Base-by-base conservation (phyloP, 176 grass and related monocot genomes). In the Alopecurus myosuroides region DNA sequence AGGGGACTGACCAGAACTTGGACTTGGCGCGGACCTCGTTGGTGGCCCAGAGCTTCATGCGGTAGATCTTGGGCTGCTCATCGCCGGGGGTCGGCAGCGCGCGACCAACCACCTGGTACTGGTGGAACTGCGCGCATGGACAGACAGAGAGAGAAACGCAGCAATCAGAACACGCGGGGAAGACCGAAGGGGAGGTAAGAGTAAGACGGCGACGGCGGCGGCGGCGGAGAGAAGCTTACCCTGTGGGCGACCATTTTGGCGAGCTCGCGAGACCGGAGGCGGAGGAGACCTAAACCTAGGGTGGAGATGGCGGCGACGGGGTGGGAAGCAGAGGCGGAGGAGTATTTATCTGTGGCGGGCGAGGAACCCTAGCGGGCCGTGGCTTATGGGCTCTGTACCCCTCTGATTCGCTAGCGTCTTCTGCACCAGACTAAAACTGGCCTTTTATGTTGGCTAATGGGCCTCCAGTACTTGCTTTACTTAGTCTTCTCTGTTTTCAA, bases 61-160 rank as follows among this genome's bases (percentile, higher is more conserved):
- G 88, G 85, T 94, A 98, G 73, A 98, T 95, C 89, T 92, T 98
- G 10, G 95, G 93, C 79, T 93, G 93, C 66, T 98, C 95, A 89
- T 98, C 93, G 76, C 82, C 77, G 35, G 91, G 52, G 4, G 95
- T 90, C 17, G 95, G 91, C 11, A 98, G 93, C 8, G 87, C 95
- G 42, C 95, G 90, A 78, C 95, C 93, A n/a, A 98, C 95, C 87
- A 98, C 95, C 91, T 95, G 95, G 84, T 98, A 98, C 83, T 95
- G 95, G 77, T 95, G 95, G 77, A 98, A 98, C 95, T 98, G 93
- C 83, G 77, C 20, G 52, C 28, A 17, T 13, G 6, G 44, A 90
- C 31, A 51, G 46, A 81, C 79, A 68, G 49, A 20, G 0, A 39
- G 9, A 40, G 15, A 63, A 22, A 29, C 0, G 15, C 4, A 28